Conservation (phyloP, 345 rosid genomes). For the Eucalyptus pumila region DNA sequence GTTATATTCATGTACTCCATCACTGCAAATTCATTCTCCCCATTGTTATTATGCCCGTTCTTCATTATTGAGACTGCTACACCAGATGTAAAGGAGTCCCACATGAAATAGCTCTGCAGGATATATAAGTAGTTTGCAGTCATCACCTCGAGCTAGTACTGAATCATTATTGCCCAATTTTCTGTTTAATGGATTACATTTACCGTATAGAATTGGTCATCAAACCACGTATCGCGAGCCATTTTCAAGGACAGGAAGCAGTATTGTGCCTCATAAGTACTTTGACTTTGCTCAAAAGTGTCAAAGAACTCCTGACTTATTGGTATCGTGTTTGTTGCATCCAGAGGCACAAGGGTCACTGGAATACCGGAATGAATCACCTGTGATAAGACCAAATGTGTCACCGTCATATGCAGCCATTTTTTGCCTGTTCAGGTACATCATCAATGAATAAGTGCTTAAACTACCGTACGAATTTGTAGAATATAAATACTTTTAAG, state of each 20-base stretch:
- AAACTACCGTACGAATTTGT: background rate
- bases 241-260: constrained; percentile 65
- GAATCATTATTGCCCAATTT: background rate
- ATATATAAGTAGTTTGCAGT: background rate
- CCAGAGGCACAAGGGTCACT: constrained; percentile 68
- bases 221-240: constrained; percentile 63
- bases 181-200: background rate
- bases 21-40: constrained; percentile 72
- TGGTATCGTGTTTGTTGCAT: constrained; percentile 90
- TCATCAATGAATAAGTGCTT: background rate
- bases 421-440: background rate
- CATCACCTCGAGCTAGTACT: background rate
- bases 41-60: constrained; percentile 7
- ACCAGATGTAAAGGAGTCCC: constrained; percentile 85
- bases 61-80: constrained; percentile 74
- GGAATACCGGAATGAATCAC: constrained; percentile 89
- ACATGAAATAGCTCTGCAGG: constrained; percentile 77
- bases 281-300: constrained; percentile 41
- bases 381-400: constrained; percentile 6
- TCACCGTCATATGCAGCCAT: background rate
- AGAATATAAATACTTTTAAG: background rate
- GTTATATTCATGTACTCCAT: constrained; percentile 89
- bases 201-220: constrained; percentile 48
- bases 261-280: constrained; percentile 74
- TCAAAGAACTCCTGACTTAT: constrained; percentile 38